phyloP scores from a whole-genome alignment of 768 basidiomycete genomes.

The Arthromyces matolae region DNA sequence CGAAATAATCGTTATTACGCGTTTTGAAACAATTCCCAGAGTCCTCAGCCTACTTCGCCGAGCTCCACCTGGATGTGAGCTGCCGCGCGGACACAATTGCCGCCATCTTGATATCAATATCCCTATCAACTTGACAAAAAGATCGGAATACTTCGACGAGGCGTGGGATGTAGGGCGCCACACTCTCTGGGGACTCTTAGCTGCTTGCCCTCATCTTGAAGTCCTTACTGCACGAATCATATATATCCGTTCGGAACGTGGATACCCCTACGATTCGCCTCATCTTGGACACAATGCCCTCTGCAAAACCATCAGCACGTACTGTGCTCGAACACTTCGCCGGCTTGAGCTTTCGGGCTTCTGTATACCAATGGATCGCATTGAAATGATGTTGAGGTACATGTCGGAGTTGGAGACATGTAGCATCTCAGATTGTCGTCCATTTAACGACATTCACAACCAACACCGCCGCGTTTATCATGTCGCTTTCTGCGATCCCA shows the following conservation, averaged over 20 bases:
- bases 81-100: background rate
- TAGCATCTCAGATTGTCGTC: background rate
- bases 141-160: background rate
- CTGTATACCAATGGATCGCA: background rate
- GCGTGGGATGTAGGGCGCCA: background rate
- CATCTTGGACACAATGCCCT: background rate
- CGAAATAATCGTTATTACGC: background rate
- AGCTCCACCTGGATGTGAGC: background rate
- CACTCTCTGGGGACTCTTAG: background rate
- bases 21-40: background rate
- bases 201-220: background rate
- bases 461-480: background rate
- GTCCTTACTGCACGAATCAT: background rate
- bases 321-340: background rate
- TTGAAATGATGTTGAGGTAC: constrained; percentile 2
- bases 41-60: background rate
- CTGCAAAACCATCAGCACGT: background rate
- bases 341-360: background rate
- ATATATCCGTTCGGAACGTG: background rate
- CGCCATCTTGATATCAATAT: background rate
- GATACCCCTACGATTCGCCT: background rate
- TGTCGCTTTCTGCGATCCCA: no score
- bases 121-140: background rate
- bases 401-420: background rate
- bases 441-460: background rate